Percentiles rank a stretch among this genome's conserved stretches.
Evolutionary conservation across 2,329 filamentous ascomycete species (phyloP).

Genomic region (Ophiocordyceps robertsii): DNA sequence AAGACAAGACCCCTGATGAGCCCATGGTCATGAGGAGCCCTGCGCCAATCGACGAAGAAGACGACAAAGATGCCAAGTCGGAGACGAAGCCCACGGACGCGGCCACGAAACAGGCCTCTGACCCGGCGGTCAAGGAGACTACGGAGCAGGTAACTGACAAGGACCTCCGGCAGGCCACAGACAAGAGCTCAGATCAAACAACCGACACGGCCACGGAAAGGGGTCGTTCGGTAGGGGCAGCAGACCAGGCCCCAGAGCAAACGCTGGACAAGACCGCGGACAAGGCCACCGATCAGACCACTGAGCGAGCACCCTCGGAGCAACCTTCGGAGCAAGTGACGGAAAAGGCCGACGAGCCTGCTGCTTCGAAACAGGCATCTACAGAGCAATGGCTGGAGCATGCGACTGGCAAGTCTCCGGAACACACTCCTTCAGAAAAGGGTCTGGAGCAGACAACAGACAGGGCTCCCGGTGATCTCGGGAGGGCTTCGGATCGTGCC

Average conservation of each 20-base stretch:
- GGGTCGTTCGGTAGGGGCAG: not conserved
- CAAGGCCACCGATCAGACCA: not conserved
- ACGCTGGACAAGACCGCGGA: not conserved
- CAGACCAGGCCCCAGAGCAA: not conserved
- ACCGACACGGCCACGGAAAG: not conserved
- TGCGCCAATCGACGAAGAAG: constrained; percentile 1
- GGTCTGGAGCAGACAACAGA: not conserved
- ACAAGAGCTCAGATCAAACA: not conserved
- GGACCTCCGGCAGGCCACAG: constrained; percentile 1
- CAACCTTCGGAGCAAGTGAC: not conserved
- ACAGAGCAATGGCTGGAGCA: not conserved
- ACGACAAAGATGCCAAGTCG: constrained; percentile 2
- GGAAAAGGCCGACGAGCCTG: not conserved
- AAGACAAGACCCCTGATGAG: constrained; percentile 1
- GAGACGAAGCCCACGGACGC: constrained; percentile 2
- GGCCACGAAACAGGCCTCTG: constrained; percentile 1
- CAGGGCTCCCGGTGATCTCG: not conserved
- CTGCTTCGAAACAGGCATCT: not conserved
- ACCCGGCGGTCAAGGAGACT: not conserved
- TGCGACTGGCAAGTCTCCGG: not conserved
- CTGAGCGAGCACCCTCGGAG: not conserved
- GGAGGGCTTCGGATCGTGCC: not conserved
- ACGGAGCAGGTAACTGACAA: not conserved
- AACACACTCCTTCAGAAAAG: not conserved
- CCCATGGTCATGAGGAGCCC: not conserved